Percentiles rank a stretch among this genome's conserved stretches.
Evolutionary conservation across 352 stramenopile genomes (phyloP).

Genomic region (Pythium rhizo-oryzae): DNA sequence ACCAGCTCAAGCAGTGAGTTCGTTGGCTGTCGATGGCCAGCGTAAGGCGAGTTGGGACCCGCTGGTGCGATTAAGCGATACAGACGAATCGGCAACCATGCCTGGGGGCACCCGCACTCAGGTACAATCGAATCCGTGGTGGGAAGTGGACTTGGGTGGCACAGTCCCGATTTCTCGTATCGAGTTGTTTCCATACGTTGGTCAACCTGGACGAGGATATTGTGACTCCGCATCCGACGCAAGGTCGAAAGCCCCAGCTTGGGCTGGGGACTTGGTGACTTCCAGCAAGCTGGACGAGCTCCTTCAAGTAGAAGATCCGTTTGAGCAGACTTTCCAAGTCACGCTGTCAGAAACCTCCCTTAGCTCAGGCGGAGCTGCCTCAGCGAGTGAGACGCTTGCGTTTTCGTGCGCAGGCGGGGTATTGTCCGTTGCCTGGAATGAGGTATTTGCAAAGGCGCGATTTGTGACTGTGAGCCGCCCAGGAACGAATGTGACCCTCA

Average conservation of each 20-base stretch:
- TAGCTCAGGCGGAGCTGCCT: conserved; percentile 17
- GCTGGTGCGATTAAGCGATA: conserved; percentile 25
- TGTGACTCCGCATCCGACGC: conserved; percentile 23
- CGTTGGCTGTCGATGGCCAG: conserved; percentile 57
- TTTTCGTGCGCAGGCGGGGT: conserved; percentile 57
- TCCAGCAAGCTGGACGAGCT: conserved; percentile 42
- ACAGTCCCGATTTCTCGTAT: conserved; percentile 49
- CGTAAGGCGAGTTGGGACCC: conserved; percentile 42
- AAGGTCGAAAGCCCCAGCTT: conserved; percentile 25
- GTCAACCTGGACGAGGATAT: conserved; percentile 38
- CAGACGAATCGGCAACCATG: conserved; percentile 1
- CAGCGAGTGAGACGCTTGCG: conserved; percentile 31
- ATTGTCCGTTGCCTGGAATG: conserved; percentile 37
- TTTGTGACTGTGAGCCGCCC: conserved; percentile 55
- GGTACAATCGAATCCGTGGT: conserved; percentile 54
- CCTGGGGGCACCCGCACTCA: conserved; percentile 56
- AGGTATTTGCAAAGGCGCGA: conserved; percentile 43
- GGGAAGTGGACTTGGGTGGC: conserved; percentile 66
- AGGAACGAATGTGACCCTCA: conserved; percentile 38
- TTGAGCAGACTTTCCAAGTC: conserved; percentile 56
- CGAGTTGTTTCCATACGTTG: conserved; percentile 54
- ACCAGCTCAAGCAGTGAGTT: conserved; percentile 38
- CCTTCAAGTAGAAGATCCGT: conserved; percentile 50
- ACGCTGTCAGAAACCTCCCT: conserved; percentile 36
- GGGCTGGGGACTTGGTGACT: conserved; percentile 46